Evolutionary conservation across 2,329 filamentous ascomycete species (phyloP), one percentile per base, ranked within the genome.

Genomic region (Aureobasidium sp.): DNA sequence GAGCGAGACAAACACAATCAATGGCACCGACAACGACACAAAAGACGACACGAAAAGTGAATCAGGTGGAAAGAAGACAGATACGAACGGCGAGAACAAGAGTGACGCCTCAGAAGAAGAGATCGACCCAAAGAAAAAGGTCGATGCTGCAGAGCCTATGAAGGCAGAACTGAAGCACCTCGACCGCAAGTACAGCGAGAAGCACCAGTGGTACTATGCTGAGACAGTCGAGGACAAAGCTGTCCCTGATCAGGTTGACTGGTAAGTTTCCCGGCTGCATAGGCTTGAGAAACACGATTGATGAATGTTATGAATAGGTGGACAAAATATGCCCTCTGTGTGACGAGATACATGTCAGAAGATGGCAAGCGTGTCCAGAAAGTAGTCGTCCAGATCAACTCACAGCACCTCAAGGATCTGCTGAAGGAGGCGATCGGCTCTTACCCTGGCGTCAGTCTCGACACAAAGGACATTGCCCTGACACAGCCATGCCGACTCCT

Each of bases 391-490:
- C 69, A 68, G 55, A 62, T 70, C 62, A 71, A 71, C 59, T 70
- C 67, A 5, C 65, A 67, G 36, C 67, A 70, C 41, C 63, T 69
- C n/a, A 69, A 70, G 50, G 65, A 68, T n/a, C 65, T 70, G n/a
- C 61, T 71, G 9, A 65, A 67, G 48, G 58, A 65, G 6, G 66
- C 63, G 3, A 67, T 69, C 49, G 59, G 58, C 45, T 58, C 63
- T n/a, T 71, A 66, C 50, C 69, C 69, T 2, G 67, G 67, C 25
- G 62, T 70, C n/a, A 69, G 65, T 5, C 70, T 71, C 55, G 65
- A 67, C 44, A 70, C 69, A 57, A 71, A 68, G 34, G 68, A 70
- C 25, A 66, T 71, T 39, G 65, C 65, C 36, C 66, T 71, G 57
- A 65, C 66, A 41, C 66, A 66, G 32, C 69, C 69, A 1, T 70